Percentiles rank a stretch among this genome's conserved stretches.
Evolutionary conservation across 768 basidiomycete species (phyloP).

Genomic region (Lactifluus volemus): DNA sequence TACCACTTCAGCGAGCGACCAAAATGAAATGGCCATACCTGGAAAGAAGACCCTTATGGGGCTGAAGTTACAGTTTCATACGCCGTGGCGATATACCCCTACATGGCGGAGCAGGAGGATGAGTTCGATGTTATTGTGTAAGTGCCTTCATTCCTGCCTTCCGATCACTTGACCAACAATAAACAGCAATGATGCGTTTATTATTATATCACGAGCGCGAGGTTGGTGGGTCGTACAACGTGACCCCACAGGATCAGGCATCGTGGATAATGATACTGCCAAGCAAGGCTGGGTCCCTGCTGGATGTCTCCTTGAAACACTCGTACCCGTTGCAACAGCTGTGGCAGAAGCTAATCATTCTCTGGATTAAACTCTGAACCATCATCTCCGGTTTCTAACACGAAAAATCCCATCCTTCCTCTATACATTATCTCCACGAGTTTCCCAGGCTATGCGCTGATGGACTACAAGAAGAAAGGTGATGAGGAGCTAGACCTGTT

Average conservation of each 20-base stretch:
- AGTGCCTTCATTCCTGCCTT: conserved; percentile 28
- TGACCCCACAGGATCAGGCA: conserved; percentile 77
- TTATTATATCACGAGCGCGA: conserved; percentile 87
- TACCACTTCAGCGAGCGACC: conserved; percentile 17
- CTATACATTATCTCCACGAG: conserved; percentile 93
- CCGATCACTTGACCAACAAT: conserved; percentile 8
- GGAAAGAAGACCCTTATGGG: conserved; percentile 28
- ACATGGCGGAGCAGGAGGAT: conserved; percentile 97
- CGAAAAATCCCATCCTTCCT: conserved; percentile 77
- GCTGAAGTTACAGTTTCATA: conserved; percentile 77
- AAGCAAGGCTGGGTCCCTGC: conserved; percentile 98
- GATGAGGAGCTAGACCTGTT: conserved; percentile 85
- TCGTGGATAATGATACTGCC: conserved; percentile 63
- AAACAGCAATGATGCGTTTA: conserved; percentile 80
- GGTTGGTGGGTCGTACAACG: conserved; percentile 99
- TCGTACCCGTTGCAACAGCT: conserved; percentile 81
- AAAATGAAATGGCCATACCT: conserved; percentile 19
- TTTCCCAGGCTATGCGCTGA: conserved; percentile 91
- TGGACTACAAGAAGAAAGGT: conserved; percentile 93
- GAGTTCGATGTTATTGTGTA: conserved; percentile 97
- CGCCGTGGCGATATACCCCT: conserved; percentile 97
- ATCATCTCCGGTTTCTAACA: conserved; percentile 20
- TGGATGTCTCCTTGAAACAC: conserved; percentile 90
- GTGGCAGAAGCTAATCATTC: conserved; percentile 73
- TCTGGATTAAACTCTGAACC: conserved; percentile 35